Conservation (phyloP, 768 basidiomycete genomes). For the Lactifluus pinguis region DNA sequence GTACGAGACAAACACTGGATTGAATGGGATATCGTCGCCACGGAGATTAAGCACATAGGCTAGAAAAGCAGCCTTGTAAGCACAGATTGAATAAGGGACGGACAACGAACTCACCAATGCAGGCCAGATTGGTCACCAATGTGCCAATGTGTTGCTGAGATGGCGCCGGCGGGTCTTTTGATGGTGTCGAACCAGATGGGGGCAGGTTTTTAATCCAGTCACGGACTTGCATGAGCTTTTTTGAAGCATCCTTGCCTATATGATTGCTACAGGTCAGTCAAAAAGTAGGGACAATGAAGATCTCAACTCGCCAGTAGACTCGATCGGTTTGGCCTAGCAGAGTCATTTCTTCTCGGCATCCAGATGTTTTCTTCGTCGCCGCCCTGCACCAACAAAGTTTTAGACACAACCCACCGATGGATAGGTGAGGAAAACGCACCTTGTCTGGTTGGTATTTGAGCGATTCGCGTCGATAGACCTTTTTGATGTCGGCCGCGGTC, state of each 20-base stretch:
- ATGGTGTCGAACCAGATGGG: slow-evolving; percentile 50
- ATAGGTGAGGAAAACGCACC: slow-evolving; percentile 29
- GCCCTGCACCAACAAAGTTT: slow-evolving; percentile 38
- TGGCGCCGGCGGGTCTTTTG: slow-evolving; percentile 50
- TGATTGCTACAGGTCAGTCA: neutral
- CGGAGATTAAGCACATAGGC: slow-evolving; percentile 87
- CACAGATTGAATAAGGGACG: neutral
- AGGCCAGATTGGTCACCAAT: slow-evolving; percentile 59
- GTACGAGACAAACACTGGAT: slow-evolving; percentile 87
- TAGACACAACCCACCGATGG: neutral
- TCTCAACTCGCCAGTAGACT: slow-evolving; percentile 48
- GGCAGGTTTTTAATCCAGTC: slow-evolving; percentile 59
- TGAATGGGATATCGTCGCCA: slow-evolving; percentile 84
- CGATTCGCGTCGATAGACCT: slow-evolving; percentile 82
- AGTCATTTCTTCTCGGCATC: too few relatives aligned
- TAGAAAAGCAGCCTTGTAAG: slow-evolving; percentile 23
- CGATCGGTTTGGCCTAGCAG: too few relatives aligned
- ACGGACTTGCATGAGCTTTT: slow-evolving; percentile 64
- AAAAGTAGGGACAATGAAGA: neutral
- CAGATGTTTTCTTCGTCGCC: slow-evolving; percentile 77
- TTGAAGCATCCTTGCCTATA: slow-evolving; percentile 47
- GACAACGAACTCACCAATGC: slow-evolving; percentile 44
- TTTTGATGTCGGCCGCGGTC: slow-evolving; percentile 47
- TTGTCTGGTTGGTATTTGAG: slow-evolving; percentile 83
- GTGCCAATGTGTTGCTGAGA: slow-evolving; percentile 58